A percentile compares a stretch with the other conserved stretches of the same genome.
Conservation (phyloP, 441 rosid species). For the Aleurites moluccanus region DNA sequence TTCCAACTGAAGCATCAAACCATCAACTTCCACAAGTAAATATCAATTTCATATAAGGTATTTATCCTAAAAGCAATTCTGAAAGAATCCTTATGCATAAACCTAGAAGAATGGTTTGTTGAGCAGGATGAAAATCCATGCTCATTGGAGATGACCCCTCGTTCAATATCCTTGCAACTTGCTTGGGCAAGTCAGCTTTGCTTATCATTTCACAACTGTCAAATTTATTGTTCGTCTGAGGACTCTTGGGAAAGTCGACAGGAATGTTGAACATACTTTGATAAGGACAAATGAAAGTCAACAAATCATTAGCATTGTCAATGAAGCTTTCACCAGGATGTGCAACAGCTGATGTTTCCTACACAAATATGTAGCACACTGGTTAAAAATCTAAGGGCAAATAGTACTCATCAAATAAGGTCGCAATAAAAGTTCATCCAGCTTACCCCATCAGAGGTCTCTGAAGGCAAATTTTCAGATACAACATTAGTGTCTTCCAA, state of each 20-base stretch:
- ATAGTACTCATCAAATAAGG: background rate
- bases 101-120: constrained; percentile 43
- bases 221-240: constrained; percentile 7
- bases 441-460: constrained; percentile 38
- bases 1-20: constrained; percentile 52
- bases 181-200: constrained; percentile 22
- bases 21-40: constrained; percentile 15
- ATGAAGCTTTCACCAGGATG: constrained; percentile 19
- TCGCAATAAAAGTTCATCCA: constrained; percentile 15
- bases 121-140: constrained; percentile 50
- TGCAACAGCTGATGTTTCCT: constrained; percentile 37
- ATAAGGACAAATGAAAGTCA: background rate
- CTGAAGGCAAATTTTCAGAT: constrained; percentile 21
- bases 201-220: constrained; percentile 18
- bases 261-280: constrained; percentile 24
- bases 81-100: background rate
- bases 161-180: constrained; percentile 30
- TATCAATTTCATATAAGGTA: background rate
- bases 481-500: constrained; percentile 24
- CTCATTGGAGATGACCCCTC: constrained; percentile 37
- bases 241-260: constrained; percentile 29
- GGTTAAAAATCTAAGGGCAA: background rate
- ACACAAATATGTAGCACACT: constrained; percentile 1
- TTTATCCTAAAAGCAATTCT: background rate
- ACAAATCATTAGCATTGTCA: constrained; percentile 25